Conservation (phyloP, 2,329 filamentous ascomycete genomes). For the Tothia fuscella region DNA sequence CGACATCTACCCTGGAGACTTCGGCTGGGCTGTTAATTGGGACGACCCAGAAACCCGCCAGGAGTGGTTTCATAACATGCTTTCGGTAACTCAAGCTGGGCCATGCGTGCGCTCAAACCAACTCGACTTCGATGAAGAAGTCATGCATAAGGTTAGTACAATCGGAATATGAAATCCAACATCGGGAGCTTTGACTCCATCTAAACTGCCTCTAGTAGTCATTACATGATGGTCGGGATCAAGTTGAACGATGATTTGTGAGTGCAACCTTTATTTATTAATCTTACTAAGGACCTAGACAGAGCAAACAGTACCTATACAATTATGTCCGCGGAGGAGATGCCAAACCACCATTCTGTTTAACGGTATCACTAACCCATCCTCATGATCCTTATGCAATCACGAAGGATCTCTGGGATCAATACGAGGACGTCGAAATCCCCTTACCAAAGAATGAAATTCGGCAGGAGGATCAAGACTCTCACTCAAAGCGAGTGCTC, state of each 20-base stretch:
- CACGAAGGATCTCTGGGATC: conserved; percentile 83
- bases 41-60: conserved; percentile 72
- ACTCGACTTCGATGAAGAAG: conserved; percentile 90
- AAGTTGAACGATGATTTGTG: neutral
- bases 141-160: conserved; percentile 59
- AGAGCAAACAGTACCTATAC: conserved; percentile 75
- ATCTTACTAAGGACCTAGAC: conserved; percentile 23
- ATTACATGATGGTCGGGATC: conserved; percentile 3
- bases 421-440: conserved; percentile 83
- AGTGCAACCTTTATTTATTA: too few species aligned
- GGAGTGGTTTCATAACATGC: conserved; percentile 92
- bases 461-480: conserved; percentile 68
- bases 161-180: neutral
- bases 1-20: conserved; percentile 90
- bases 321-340: conserved; percentile 74
- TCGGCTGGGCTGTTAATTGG: conserved; percentile 94
- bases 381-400: conserved; percentile 94
- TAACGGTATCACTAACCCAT: conserved; percentile 89
- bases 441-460: conserved; percentile 68
- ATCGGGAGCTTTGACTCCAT: neutral
- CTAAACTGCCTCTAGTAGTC: conserved; percentile 7
- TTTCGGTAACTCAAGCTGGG: conserved; percentile 81
- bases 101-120: conserved; percentile 86
- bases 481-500: conserved; percentile 76
- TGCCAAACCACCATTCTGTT: conserved; percentile 61